A percentile compares a stretch with the other conserved stretches of the same genome.
phyloP scores from a whole-genome alignment of 1,284 basidiomycete species.

The Pisolithus thermaeus region DNA sequence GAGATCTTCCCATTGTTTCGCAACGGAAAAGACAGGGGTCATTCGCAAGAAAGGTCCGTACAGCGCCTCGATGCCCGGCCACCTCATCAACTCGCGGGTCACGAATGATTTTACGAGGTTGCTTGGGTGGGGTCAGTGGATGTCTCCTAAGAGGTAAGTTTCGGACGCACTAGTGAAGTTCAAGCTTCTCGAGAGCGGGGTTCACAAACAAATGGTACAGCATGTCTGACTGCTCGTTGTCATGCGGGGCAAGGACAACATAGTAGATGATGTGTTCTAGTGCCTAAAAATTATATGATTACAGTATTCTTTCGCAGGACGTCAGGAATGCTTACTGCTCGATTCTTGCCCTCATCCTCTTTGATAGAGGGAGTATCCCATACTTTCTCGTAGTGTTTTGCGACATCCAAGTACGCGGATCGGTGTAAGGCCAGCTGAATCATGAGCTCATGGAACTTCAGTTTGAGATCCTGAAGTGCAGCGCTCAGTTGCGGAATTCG shows the following conservation, averaged over 20 bases:
- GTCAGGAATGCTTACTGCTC: slow-evolving; percentile 48
- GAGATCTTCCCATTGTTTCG: slow-evolving; percentile 91
- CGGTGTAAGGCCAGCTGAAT: slow-evolving; percentile 88
- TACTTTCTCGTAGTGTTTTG: slow-evolving; percentile 93
- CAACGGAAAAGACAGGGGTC: slow-evolving; percentile 76
- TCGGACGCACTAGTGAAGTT: slow-evolving; percentile 76
- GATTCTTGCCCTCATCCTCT: slow-evolving; percentile 71
- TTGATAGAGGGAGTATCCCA: slow-evolving; percentile 95
- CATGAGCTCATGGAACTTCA: slow-evolving; percentile 95
- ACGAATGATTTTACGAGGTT: slow-evolving; percentile 96
- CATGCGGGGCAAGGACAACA: slow-evolving; percentile 87
- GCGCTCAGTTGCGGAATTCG: slow-evolving; percentile 3
- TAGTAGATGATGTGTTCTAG: slow-evolving; percentile 94
- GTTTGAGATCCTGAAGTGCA: slow-evolving; percentile 77
- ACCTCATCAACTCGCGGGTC: slow-evolving; percentile 94
- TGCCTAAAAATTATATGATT: slow-evolving; percentile 46
- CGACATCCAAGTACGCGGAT: slow-evolving; percentile 86
- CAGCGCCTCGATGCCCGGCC: slow-evolving; percentile 92
- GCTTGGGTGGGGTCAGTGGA: slow-evolving; percentile 36
- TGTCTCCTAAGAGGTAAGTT: slow-evolving; percentile 1
- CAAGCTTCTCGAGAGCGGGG: slow-evolving; percentile 73
- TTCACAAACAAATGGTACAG: slow-evolving; percentile 82
- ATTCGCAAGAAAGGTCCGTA: slow-evolving; percentile 82
- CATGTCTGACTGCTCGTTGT: slow-evolving; percentile 98
- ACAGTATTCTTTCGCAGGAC: not conserved